These are phyloP conservation scores for Aspergillus amoenus DNA, from an alignment of 2,329 filamentous ascomycete species.

Conservation along the genomic window DNA sequence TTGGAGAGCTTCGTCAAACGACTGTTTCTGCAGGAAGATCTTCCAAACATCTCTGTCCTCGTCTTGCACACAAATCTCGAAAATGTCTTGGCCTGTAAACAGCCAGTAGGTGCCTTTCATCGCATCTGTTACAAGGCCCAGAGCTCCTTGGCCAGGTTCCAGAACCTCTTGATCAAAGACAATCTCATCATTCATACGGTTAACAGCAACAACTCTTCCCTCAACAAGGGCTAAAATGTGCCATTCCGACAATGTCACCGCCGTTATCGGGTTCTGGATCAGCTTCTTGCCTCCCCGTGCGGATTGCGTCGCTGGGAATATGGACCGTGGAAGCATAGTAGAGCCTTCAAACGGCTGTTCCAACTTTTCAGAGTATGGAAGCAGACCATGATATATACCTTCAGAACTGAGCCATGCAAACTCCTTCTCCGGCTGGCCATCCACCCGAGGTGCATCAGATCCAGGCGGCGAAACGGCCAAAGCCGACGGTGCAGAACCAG, in stretches of 20 bases:
- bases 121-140: constrained; percentile 85
- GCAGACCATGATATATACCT: constrained; percentile 82
- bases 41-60: constrained; percentile 94
- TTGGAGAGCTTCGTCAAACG: constrained; percentile 83
- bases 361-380: constrained; percentile 69
- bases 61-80: constrained; percentile 85
- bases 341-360: constrained; percentile 74
- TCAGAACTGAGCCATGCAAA: constrained; percentile 91
- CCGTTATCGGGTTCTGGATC: constrained; percentile 70
- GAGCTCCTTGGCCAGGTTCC: constrained; percentile 71
- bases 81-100: constrained; percentile 87
- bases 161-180: constrained; percentile 88
- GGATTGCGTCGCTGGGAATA: constrained; percentile 68
- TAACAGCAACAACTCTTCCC: constrained; percentile 77
- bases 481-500: constrained; percentile 60
- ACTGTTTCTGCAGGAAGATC: constrained; percentile 80
- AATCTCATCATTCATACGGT: constrained; percentile 79
- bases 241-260: constrained; percentile 87
- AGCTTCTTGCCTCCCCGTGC: constrained; percentile 64
- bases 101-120: constrained; percentile 98
- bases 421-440: constrained; percentile 51
- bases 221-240: constrained; percentile 84
- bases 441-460: constrained; percentile 59
- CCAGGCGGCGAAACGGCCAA: constrained; percentile 76
- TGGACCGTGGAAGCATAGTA: constrained; percentile 71